Percentiles rank a stretch among this genome's conserved stretches.
phyloP scores from a whole-genome alignment of 345 rosid species.

The Populus ilicifolia region DNA sequence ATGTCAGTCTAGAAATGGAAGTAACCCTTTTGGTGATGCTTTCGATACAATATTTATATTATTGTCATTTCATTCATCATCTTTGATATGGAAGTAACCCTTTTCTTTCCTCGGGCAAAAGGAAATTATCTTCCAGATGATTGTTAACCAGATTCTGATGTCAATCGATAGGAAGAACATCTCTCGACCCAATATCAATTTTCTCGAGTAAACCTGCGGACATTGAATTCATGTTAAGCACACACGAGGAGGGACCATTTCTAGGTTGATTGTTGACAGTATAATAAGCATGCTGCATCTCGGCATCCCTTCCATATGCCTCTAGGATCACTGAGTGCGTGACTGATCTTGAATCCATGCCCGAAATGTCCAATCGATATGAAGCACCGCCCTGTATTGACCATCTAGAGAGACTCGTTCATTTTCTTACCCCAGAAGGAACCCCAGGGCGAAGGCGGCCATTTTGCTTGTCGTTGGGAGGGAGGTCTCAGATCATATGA shows the following conservation, averaged over 20 bases:
- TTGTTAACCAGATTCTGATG: background rate
- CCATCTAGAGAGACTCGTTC: no score
- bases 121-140: background rate
- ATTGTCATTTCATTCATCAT: no score
- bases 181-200: background rate
- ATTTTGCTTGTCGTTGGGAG: no score
- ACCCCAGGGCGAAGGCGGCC: no score
- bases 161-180: background rate
- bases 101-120: no score
- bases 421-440: no score
- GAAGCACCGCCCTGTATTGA: no score
- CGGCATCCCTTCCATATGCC: background rate
- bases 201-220: background rate
- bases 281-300: background rate
- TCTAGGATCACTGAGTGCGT: background rate
- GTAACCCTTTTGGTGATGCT: no score
- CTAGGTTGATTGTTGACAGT: background rate
- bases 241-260: background rate
- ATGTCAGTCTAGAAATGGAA: no score
- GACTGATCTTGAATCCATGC: background rate
- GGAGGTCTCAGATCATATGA: background rate
- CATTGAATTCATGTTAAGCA: background rate
- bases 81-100: no score
- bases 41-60: no score
- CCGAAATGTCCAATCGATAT: background rate